These are phyloP conservation scores for Aspergillus fumigatus DNA, from an alignment of 2,329 filamentous ascomycete genomes.

Conservation along the genomic window DNA sequence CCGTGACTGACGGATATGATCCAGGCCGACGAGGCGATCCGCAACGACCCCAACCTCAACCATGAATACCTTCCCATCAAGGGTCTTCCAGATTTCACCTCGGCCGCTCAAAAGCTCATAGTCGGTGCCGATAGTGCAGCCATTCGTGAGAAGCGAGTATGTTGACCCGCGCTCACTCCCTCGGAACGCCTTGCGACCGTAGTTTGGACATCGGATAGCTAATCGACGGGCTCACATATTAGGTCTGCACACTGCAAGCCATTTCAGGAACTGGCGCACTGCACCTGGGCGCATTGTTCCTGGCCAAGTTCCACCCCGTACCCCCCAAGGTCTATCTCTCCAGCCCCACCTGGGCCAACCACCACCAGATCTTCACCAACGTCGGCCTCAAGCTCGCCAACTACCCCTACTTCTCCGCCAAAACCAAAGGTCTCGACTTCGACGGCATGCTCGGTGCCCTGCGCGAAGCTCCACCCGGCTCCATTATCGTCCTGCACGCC, in stretches of 20 bases:
- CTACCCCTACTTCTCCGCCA: slow-evolving; percentile 91
- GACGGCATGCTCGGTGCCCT: slow-evolving; percentile 76
- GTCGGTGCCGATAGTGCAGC: slow-evolving; percentile 76
- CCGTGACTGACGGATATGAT: slow-evolving; percentile 9
- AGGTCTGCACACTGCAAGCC: slow-evolving; percentile 77
- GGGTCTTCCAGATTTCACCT: slow-evolving; percentile 78
- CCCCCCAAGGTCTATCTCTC: slow-evolving; percentile 77
- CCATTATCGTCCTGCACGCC: slow-evolving; percentile 86
- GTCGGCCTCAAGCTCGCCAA: slow-evolving; percentile 71
- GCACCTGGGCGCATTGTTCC: slow-evolving; percentile 89
- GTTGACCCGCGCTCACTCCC: slow-evolving; percentile 13
- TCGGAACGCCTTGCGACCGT: not conserved
- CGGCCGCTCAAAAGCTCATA: slow-evolving; percentile 85
- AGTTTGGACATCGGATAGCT: slow-evolving; percentile 1
- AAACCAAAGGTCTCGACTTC: slow-evolving; percentile 88
- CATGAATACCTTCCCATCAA: slow-evolving; percentile 98
- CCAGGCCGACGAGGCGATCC: slow-evolving; percentile 85
- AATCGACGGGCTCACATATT: slow-evolving; percentile 1
- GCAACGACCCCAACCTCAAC: slow-evolving; percentile 83
- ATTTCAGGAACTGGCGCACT: slow-evolving; percentile 96
- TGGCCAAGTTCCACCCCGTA: slow-evolving; percentile 77
- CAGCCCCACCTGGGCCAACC: slow-evolving; percentile 96
- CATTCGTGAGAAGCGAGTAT: slow-evolving; percentile 72
- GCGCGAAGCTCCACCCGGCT: slow-evolving; percentile 66
- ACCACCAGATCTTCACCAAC: slow-evolving; percentile 97